Evolutionary conservation across 192 early-diverging fungal species (phyloP).

Genomic region (Coemansia sp.): DNA sequence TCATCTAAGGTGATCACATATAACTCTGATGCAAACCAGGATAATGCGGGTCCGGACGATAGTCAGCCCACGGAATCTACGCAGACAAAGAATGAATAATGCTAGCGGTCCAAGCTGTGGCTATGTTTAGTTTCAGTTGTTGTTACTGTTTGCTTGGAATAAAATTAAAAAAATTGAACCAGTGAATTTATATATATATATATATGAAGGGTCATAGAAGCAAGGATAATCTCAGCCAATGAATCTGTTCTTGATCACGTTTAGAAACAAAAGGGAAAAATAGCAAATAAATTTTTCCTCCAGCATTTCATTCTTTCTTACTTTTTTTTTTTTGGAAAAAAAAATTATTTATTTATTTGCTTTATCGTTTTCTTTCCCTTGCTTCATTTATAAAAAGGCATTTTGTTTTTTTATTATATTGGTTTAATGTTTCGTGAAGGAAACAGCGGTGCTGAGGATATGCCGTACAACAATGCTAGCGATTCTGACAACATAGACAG

Average conservation of each 20-base stretch:
- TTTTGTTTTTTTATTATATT: neutral
- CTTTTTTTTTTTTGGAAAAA: neutral
- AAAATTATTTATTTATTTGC: neutral
- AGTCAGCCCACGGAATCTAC: neutral
- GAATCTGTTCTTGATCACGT: no score
- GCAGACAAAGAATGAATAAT: neutral
- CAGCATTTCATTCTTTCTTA: neutral
- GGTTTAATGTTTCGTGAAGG: neutral
- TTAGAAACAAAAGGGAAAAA: neutral
- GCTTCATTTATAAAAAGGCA: neutral
- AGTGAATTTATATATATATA: no score
- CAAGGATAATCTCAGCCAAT: no score
- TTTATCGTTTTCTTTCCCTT: constrained; percentile 6
- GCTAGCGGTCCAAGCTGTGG: no score
- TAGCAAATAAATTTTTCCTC: constrained; percentile 3
- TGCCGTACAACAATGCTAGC: neutral
- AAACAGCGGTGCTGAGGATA: constrained; percentile 7
- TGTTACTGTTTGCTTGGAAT: no score
- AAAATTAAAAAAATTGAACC: no score
- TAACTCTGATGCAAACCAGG: neutral
- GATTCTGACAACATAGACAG: constrained; percentile 44
- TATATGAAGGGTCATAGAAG: no score
- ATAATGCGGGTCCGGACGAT: neutral
- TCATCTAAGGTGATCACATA: neutral
- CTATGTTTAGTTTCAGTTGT: no score